Conservation (phyloP, 345 rosid genomes). For the Bruguiera sexangula region DNA sequence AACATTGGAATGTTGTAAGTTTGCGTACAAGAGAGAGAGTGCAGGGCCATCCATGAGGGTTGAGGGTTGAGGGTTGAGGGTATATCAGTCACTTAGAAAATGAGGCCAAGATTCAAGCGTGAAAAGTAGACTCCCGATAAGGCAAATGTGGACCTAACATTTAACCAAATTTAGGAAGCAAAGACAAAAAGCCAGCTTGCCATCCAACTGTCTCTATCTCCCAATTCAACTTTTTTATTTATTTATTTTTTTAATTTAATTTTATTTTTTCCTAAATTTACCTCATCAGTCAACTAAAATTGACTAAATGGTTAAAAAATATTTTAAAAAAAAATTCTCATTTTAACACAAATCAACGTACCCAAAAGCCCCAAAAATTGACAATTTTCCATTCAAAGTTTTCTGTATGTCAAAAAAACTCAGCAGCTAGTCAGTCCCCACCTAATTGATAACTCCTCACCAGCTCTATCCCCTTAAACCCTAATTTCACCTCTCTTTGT, state of each 20-base stretch:
- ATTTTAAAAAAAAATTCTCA: background rate
- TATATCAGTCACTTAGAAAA: too few relatives aligned
- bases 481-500: constrained; percentile 20
- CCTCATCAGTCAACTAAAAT: constrained; percentile 7
- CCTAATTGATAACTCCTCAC: constrained; percentile 16
- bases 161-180: constrained; percentile 23
- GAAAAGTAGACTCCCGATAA: constrained; percentile 6
- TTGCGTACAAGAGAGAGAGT: too few relatives aligned
- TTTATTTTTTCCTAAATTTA: background rate
- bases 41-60: too few relatives aligned
- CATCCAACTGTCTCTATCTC: constrained; percentile 4
- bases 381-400: background rate
- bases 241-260: background rate
- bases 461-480: constrained; percentile 21
- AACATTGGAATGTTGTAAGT: too few relatives aligned
- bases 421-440: constrained; percentile 17
- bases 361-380: background rate
- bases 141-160: constrained; percentile 8
- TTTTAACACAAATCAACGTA: background rate
- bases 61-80: too few relatives aligned
- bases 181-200: constrained; percentile 18
- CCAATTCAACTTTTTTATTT: background rate
- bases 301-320: constrained; percentile 15
- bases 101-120: background rate
- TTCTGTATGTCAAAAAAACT: constrained; percentile 15